Base-by-base conservation (phyloP, 2,329 filamentous ascomycete species). In the Fusarium longipes region DNA sequence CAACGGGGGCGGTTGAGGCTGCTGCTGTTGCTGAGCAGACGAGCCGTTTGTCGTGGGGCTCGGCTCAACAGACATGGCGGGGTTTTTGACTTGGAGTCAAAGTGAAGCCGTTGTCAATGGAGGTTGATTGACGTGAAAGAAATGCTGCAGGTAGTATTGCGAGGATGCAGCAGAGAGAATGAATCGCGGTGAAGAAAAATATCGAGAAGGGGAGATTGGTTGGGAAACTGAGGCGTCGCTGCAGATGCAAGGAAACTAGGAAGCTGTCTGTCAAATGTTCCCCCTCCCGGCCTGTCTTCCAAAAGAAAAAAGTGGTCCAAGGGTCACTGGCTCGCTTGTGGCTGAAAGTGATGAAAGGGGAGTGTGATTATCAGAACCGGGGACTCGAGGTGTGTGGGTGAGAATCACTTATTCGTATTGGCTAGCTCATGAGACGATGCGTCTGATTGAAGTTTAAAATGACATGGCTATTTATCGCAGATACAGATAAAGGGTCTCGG, bases 1-100 rank as follows among this genome's bases (percentile, higher is more conserved):
- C 51, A 82, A 72, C 8, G 80, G 79, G 60, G 50, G 50, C 10
- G 50, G 50, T 14, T 69, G 69, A 62, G 67, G 70, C 59, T 66
- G 69, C 40, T 63, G 64, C 59, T 68, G 69, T 36, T 63, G 64
- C 36, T 58, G 63, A 27, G 49, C 45, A 63, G 61, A 32, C 36
- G 32, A 44, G 56, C 67, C 65, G 50, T 71, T 70, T 55, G 53
- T 63, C 65, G 72, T 68, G 61, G 70, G 62, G 57, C 53, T 70
- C 30, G 68, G 56, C 40, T 59, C 59, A 33, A 73, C 68, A 70
- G 75, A 68, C 73, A 77, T 77, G 69, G 62, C 53, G 59, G 54
- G 54, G 45, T 33, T 57, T 54, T 32, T 39, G 18, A 55, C 27
- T 50, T 22, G 27, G 8, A 27, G 22, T 20, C 27, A 11, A 32